These are phyloP conservation scores for Mortierella sp. DNA, from an alignment of 371 early-diverging fungal species.

Conservation along the genomic window DNA sequence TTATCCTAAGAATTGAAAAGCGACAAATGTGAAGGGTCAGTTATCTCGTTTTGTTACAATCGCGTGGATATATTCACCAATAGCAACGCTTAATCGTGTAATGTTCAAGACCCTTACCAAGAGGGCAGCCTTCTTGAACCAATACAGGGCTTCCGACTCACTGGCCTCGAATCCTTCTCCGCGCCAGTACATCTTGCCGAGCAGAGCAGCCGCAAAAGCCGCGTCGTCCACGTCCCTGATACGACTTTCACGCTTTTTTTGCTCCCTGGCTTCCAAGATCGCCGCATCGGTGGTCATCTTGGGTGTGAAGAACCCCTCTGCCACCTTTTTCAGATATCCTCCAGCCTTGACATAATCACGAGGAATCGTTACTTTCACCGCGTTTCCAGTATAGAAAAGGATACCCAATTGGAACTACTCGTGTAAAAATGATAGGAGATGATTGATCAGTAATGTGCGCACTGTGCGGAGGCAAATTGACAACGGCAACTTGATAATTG, in stretches of 20 bases:
- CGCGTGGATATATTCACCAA: neutral
- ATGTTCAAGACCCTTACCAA: slow-evolving; percentile 50
- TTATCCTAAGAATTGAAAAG: slow-evolving; percentile 59
- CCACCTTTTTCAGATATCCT: slow-evolving; percentile 67
- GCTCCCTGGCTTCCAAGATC: slow-evolving; percentile 48
- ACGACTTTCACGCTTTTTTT: slow-evolving; percentile 3
- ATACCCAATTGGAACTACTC: slow-evolving; percentile 79
- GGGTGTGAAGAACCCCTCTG: slow-evolving; percentile 48
- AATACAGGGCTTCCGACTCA: slow-evolving; percentile 74
- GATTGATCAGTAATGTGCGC: neutral
- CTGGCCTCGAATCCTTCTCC: slow-evolving; percentile 88
- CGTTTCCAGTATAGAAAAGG: slow-evolving; percentile 86
- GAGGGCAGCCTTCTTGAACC: slow-evolving; percentile 82
- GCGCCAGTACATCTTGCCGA: slow-evolving; percentile 92
- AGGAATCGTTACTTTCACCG: slow-evolving; percentile 62
- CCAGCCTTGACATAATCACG: slow-evolving; percentile 78
- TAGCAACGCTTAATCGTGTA: no score
- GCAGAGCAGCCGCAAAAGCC: slow-evolving; percentile 83
- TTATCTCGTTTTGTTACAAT: neutral
- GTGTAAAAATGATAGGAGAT: neutral
- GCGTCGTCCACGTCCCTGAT: slow-evolving; percentile 46
- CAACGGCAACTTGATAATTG: neutral
- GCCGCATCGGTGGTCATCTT: slow-evolving; percentile 15
- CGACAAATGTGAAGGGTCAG: neutral
- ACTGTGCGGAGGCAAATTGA: neutral